phyloP scores from a whole-genome alignment of 2,329 filamentous ascomycete genomes.

The Cladosporium oxysporum region DNA sequence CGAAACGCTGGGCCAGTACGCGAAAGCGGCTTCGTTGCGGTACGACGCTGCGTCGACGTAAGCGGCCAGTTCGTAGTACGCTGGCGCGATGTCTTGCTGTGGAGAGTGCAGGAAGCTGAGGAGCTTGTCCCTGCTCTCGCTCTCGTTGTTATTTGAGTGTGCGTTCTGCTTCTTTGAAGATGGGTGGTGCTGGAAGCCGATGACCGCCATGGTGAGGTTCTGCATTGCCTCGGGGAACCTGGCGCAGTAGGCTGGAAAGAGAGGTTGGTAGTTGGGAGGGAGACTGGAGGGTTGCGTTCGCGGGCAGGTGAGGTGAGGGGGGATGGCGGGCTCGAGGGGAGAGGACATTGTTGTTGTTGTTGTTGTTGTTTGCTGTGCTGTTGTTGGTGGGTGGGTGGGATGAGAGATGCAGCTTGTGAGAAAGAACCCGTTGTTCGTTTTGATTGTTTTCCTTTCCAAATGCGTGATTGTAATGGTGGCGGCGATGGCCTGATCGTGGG shows the following conservation, averaged over 20 bases:
- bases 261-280: conserved; percentile 33
- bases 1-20: conserved; percentile 42
- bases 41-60: conserved; percentile 37
- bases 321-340: conserved; percentile 27
- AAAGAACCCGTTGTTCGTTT: too few relatives aligned
- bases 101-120: conserved; percentile 23
- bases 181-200: conserved; percentile 37
- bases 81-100: conserved; percentile 23
- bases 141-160: conserved; percentile 1
- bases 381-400: not conserved
- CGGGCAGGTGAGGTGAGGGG: conserved; percentile 24
- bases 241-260: conserved; percentile 37
- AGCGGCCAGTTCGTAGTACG: conserved; percentile 40
- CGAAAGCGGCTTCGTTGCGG: conserved; percentile 41
- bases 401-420: too few relatives aligned
- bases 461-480: too few relatives aligned
- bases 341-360: not conserved
- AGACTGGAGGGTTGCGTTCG: conserved; percentile 26
- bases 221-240: conserved; percentile 37
- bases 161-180: conserved; percentile 2
- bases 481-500: too few relatives aligned
- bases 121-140: conserved; percentile 15
- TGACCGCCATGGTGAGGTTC: conserved; percentile 39
- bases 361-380: not conserved
- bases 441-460: too few relatives aligned